These are phyloP conservation scores for Aspergillus viridinutans DNA, from an alignment of 2,329 filamentous ascomycete genomes.

Conservation along the genomic window DNA sequence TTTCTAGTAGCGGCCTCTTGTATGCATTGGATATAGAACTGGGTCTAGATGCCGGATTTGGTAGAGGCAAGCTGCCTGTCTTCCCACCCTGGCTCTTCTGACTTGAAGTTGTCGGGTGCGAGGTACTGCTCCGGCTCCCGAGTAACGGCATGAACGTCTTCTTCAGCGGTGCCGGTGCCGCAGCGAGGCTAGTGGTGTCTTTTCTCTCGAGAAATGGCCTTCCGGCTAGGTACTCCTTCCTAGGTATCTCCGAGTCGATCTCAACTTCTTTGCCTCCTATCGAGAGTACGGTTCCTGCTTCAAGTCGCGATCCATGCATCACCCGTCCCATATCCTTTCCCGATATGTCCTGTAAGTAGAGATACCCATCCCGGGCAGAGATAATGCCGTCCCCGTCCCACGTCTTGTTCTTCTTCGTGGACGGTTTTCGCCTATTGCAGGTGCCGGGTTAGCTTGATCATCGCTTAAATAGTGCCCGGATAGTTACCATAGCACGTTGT, in stretches of 20 bases:
- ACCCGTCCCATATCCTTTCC: constrained; percentile 61
- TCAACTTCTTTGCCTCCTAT: constrained; percentile 66
- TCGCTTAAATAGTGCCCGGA: neutral
- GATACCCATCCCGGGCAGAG: constrained; percentile 53
- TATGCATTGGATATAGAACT: constrained; percentile 49
- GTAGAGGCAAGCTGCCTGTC: constrained; percentile 6
- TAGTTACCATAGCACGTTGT: constrained; percentile 46
- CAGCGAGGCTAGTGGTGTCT: constrained; percentile 15
- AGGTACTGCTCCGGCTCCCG: constrained; percentile 4
- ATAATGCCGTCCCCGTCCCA: constrained; percentile 72
- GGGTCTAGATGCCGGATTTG: constrained; percentile 38
- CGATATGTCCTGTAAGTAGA: constrained; percentile 57
- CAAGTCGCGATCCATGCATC: constrained; percentile 52
- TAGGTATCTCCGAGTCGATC: constrained; percentile 59
- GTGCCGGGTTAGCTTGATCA: constrained; percentile 6
- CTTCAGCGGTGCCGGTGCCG: constrained; percentile 12
- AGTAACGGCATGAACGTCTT: constrained; percentile 18
- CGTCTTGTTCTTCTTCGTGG: constrained; percentile 69
- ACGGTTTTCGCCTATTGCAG: constrained; percentile 58
- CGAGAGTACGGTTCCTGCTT: constrained; percentile 58
- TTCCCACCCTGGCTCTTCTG: constrained; percentile 14
- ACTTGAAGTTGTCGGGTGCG: constrained; percentile 5
- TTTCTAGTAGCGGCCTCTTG: constrained; percentile 58
- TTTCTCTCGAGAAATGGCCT: constrained; percentile 23
- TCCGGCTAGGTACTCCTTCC: constrained; percentile 52